A percentile compares a stretch with the other conserved stretches of the same genome.
phyloP scores from a whole-genome alignment of 2,329 filamentous ascomycete genomes.

The Pseudogymnoascus sp. region DNA sequence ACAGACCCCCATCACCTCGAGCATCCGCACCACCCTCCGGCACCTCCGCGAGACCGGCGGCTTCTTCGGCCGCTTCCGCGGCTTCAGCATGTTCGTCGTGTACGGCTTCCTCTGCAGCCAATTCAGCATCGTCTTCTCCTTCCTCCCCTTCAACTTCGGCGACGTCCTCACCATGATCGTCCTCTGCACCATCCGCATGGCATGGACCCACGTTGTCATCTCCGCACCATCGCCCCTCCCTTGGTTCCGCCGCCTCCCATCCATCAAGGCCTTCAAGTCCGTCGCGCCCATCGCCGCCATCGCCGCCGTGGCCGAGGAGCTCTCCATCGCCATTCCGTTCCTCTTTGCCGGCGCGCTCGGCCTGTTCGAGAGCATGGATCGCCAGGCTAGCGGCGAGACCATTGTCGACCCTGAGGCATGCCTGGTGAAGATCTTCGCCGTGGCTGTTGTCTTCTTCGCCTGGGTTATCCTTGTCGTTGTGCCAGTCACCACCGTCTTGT shows the following conservation, averaged over 20 bases:
- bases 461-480: slow-evolving; percentile 57
- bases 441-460: slow-evolving; percentile 40
- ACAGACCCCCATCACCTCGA: slow-evolving; percentile 52
- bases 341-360: slow-evolving; percentile 37
- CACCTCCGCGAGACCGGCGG: slow-evolving; percentile 59
- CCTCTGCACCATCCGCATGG: slow-evolving; percentile 60
- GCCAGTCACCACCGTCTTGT: slow-evolving; percentile 66
- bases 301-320: slow-evolving; percentile 49
- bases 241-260: slow-evolving; percentile 63
- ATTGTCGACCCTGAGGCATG: slow-evolving; percentile 32
- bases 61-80: slow-evolving; percentile 59
- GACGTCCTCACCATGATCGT: slow-evolving; percentile 50
- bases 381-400: slow-evolving; percentile 20
- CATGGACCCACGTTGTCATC: slow-evolving; percentile 83
- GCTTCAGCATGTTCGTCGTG: slow-evolving; percentile 43
- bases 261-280: slow-evolving; percentile 56
- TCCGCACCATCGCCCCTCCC: slow-evolving; percentile 53
- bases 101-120: slow-evolving; percentile 35
- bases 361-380: slow-evolving; percentile 11
- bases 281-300: slow-evolving; percentile 60
- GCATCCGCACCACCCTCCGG: slow-evolving; percentile 46
- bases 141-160: slow-evolving; percentile 36
- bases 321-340: slow-evolving; percentile 40
- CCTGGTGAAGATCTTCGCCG: slow-evolving; percentile 36
- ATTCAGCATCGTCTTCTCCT: slow-evolving; percentile 31